Conservation (phyloP, 805 yeast species). For the Kuraishia capsulata region DNA sequence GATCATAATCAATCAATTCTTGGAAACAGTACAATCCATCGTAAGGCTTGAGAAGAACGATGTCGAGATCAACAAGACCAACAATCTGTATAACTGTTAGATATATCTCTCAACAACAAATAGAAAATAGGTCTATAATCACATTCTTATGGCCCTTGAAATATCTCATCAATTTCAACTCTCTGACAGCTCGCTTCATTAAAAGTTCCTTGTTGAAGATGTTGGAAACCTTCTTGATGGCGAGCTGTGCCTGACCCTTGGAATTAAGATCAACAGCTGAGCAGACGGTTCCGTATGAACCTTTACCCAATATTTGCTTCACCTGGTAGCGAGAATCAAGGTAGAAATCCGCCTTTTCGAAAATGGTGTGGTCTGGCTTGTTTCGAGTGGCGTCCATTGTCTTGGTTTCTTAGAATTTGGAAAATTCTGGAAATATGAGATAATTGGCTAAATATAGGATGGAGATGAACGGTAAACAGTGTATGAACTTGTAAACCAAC, state of each 20-base stretch:
- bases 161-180: conserved; percentile 68
- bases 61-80: conserved; percentile 63
- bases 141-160: conserved; percentile 80
- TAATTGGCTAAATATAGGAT: no score
- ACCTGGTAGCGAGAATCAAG: conserved; percentile 55
- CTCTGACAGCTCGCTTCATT: conserved; percentile 75
- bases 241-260: conserved; percentile 34
- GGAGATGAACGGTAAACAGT: no score
- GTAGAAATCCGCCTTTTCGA: conserved; percentile 50
- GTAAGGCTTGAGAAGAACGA: conserved; percentile 55
- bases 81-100: conserved; percentile 36
- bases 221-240: conserved; percentile 72
- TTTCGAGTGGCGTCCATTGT: no score
- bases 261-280: conserved; percentile 51
- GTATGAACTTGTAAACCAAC: no score
- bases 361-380: conserved; percentile 20
- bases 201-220: conserved; percentile 62
- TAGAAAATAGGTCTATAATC: conserved; percentile 7
- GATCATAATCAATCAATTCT: conserved; percentile 75
- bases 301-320: conserved; percentile 59
- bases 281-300: conserved; percentile 83
- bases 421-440: conserved; percentile 8
- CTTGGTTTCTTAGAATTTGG: no score
- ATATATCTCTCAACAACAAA: neutral
- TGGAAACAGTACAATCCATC: conserved; percentile 88